phyloP scores from a whole-genome alignment of 2,329 filamentous ascomycete genomes.

The Parasarocladium wereldwijsianum region DNA sequence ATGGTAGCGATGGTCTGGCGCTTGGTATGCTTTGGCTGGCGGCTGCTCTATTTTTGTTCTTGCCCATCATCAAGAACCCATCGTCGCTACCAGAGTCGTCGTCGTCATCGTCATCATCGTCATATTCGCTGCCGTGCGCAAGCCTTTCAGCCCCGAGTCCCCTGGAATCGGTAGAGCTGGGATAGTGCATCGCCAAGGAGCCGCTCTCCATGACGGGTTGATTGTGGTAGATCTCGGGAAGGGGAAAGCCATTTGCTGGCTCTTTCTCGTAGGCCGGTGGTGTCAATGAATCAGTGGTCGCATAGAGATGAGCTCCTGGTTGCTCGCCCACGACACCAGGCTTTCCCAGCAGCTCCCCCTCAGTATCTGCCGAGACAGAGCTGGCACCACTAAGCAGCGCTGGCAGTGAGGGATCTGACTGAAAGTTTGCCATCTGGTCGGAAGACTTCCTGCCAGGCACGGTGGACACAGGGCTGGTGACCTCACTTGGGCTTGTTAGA shows the following conservation, averaged over 20 bases:
- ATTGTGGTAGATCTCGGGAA: constrained; percentile 24
- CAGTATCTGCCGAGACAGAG: constrained; percentile 47
- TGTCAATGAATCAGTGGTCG: constrained; percentile 39
- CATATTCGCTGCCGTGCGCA: neutral
- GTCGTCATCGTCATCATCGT: constrained; percentile 7
- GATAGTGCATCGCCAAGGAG: constrained; percentile 15
- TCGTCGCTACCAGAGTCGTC: constrained; percentile 39
- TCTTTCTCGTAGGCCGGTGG: constrained; percentile 36
- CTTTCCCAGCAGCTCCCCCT: constrained; percentile 41
- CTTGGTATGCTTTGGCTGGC: constrained; percentile 4
- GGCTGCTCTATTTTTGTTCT: constrained; percentile 28
- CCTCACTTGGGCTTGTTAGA: constrained; percentile 39
- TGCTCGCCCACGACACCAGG: constrained; percentile 28
- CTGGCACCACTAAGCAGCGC: constrained; percentile 49
- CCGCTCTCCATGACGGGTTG: constrained; percentile 17
- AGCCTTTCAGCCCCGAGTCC: neutral
- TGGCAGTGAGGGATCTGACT: constrained; percentile 49
- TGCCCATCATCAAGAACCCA: constrained; percentile 38
- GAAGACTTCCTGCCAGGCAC: too few relatives aligned
- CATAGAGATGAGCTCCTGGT: constrained; percentile 24
- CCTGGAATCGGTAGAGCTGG: constrained; percentile 6
- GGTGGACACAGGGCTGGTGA: constrained; percentile 32
- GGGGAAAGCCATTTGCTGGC: constrained; percentile 27
- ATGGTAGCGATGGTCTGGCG: constrained; percentile 4
- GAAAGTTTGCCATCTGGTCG: constrained; percentile 24